These are phyloP conservation scores for Penicillium lividum DNA, from an alignment of 495 filamentous ascomycete species.

Conservation along the genomic window DNA sequence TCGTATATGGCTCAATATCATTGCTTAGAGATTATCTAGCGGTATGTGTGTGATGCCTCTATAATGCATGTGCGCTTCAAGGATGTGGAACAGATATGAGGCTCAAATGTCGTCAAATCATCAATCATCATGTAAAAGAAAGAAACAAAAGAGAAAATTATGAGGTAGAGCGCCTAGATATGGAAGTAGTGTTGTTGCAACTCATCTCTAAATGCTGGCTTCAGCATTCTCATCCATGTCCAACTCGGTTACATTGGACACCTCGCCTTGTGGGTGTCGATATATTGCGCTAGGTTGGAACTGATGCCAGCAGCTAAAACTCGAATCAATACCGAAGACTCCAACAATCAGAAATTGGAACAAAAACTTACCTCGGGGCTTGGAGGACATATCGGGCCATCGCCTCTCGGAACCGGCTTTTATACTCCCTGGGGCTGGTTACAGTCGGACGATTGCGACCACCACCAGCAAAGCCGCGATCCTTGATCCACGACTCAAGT, in stretches of 20 bases:
- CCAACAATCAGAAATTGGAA: not conserved
- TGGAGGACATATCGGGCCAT: conserved; percentile 90
- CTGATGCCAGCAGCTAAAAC: conserved; percentile 67
- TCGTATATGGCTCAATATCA: not conserved
- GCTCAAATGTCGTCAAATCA: conserved; percentile 8
- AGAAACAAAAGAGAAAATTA: conserved; percentile 14
- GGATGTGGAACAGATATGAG: conserved; percentile 4
- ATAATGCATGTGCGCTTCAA: not conserved
- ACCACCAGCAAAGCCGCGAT: conserved; percentile 81
- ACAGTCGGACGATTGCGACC: conserved; percentile 91
- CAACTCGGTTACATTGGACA: conserved; percentile 21
- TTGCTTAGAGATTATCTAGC: not conserved
- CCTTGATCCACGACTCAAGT: conserved; percentile 98
- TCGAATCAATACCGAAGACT: conserved; percentile 10
- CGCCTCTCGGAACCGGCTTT: conserved; percentile 90
- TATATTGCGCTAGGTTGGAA: conserved; percentile 57
- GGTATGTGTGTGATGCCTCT: not conserved
- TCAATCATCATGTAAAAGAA: conserved; percentile 3
- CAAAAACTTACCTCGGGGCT: conserved; percentile 58
- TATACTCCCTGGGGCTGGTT: conserved; percentile 96
- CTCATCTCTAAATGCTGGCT: not conserved
- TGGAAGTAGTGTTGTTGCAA: not conserved
- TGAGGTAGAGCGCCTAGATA: not conserved
- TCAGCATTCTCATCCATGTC: conserved; percentile 26
- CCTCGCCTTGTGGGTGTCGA: conserved; percentile 40